Evolutionary conservation across 2,329 filamentous ascomycete species (phyloP).

Genomic region (Exophiala lecanii-corni): DNA sequence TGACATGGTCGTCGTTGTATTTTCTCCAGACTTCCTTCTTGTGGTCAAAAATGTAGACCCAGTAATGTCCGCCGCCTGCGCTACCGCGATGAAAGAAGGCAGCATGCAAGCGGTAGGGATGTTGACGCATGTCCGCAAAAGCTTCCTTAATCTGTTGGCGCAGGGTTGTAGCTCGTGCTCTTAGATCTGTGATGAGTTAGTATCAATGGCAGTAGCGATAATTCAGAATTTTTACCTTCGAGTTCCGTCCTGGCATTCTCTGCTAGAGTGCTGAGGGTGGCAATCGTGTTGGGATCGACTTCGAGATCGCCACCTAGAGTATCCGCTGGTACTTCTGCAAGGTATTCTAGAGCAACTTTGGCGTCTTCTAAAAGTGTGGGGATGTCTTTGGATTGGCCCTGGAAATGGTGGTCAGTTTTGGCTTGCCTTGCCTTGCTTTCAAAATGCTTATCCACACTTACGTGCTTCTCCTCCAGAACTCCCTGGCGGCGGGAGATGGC

Average conservation of each 20-base stretch:
- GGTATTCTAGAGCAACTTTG: constrained; percentile 19
- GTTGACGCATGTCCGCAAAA: constrained; percentile 59
- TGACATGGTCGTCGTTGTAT: constrained; percentile 87
- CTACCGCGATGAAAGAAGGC: constrained; percentile 80
- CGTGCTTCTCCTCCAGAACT: constrained; percentile 33
- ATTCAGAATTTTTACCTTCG: constrained; percentile 9
- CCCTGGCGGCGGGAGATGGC: constrained; percentile 47
- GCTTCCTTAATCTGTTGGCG: constrained; percentile 47
- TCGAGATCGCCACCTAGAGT: constrained; percentile 14
- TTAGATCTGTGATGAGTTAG: constrained; percentile 7
- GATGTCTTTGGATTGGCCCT: constrained; percentile 21
- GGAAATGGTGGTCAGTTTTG: constrained; percentile 5
- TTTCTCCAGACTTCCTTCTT: constrained; percentile 75
- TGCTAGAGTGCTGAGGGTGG: constrained; percentile 17
- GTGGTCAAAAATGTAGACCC: constrained; percentile 94
- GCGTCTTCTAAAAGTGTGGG: constrained; percentile 23
- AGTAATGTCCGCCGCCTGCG: constrained; percentile 80
- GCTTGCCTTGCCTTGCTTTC: background rate
- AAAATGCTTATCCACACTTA: constrained; percentile 5
- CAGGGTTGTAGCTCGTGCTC: constrained; percentile 11
- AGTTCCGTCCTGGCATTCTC: constrained; percentile 20
- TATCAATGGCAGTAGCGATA: background rate
- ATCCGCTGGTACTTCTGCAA: constrained; percentile 13
- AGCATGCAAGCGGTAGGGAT: constrained; percentile 79
- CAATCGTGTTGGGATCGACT: constrained; percentile 15